Evolutionary conservation across 2,329 filamentous ascomycete genomes (phyloP).

Genomic region (Colletotrichum sp.): DNA sequence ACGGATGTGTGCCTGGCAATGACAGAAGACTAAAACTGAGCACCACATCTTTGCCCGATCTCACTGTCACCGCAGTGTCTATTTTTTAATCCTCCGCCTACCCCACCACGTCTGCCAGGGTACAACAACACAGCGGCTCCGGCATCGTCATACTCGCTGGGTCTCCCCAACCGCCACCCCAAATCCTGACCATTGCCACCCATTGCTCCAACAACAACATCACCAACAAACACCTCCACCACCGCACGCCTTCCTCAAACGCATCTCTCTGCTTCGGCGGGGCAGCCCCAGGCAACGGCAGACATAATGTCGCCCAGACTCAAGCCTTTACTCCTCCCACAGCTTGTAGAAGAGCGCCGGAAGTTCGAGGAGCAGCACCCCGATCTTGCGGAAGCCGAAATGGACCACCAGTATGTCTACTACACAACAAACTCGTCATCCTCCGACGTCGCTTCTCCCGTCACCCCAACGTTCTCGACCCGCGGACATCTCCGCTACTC

Average conservation of each 20-base stretch:
- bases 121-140: not conserved
- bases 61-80: not conserved
- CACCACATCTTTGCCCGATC: not conserved
- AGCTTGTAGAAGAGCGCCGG: slow-evolving; percentile 56
- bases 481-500: slow-evolving; percentile 68
- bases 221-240: not conserved
- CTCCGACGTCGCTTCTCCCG: slow-evolving; percentile 72
- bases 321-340: slow-evolving; percentile 58
- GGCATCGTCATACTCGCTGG: not conserved
- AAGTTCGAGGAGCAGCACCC: slow-evolving; percentile 40
- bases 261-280: not conserved
- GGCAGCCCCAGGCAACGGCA: not conserved
- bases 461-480: slow-evolving; percentile 73
- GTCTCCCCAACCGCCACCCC: not conserved
- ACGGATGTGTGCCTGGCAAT: slow-evolving; percentile 6
- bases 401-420: slow-evolving; percentile 44
- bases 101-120: slow-evolving; percentile 1
- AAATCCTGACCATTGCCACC: not conserved
- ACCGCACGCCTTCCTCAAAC: not conserved
- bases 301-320: slow-evolving; percentile 51
- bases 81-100: not conserved
- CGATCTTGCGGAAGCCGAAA: slow-evolving; percentile 30
- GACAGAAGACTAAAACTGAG: not conserved
- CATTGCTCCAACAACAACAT: not conserved
- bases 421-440: slow-evolving; percentile 59